phyloP scores from a whole-genome alignment of 2,329 filamentous ascomycete species.

The Amylocarpus encephaloides region DNA sequence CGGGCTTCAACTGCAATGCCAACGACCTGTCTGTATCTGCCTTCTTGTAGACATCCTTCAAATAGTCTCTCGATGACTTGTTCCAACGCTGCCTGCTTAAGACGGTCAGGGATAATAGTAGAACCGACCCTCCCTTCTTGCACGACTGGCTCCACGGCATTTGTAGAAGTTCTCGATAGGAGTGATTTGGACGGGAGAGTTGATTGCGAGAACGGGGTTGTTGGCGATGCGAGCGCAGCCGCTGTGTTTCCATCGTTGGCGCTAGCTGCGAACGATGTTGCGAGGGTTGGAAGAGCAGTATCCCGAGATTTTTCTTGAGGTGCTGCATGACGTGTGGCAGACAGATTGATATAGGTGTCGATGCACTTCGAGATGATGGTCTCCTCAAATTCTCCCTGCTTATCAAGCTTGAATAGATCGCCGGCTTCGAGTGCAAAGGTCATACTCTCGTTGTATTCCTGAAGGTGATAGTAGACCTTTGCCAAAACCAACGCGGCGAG shows the following conservation, averaged over 20 bases:
- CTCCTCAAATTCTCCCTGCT: slow-evolving; percentile 92
- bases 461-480: slow-evolving; percentile 98
- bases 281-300: slow-evolving; percentile 47
- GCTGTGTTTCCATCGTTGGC: slow-evolving; percentile 53
- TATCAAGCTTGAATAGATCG: slow-evolving; percentile 88
- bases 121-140: slow-evolving; percentile 30
- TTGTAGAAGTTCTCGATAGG: slow-evolving; percentile 71
- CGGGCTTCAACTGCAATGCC: slow-evolving; percentile 94
- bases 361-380: slow-evolving; percentile 98
- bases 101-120: slow-evolving; percentile 50
- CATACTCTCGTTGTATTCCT: slow-evolving; percentile 99
- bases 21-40: slow-evolving; percentile 89
- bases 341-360: slow-evolving; percentile 90
- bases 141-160: slow-evolving; percentile 47
- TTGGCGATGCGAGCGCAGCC: slow-evolving; percentile 68
- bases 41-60: slow-evolving; percentile 78
- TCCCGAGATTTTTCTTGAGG: slow-evolving; percentile 45
- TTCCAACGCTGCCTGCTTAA: slow-evolving; percentile 74
- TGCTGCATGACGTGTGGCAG: slow-evolving; percentile 49
- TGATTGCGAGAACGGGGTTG: slow-evolving; percentile 91
- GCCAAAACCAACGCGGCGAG: slow-evolving; percentile 90
- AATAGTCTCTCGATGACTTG: slow-evolving; percentile 83
- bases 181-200: slow-evolving; percentile 90
- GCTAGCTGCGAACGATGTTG: slow-evolving; percentile 69
- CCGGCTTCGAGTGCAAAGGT: slow-evolving; percentile 92